Evolutionary conservation across 2,329 filamentous ascomycete species (phyloP).

Genomic region (Calonectria hongkongensis): DNA sequence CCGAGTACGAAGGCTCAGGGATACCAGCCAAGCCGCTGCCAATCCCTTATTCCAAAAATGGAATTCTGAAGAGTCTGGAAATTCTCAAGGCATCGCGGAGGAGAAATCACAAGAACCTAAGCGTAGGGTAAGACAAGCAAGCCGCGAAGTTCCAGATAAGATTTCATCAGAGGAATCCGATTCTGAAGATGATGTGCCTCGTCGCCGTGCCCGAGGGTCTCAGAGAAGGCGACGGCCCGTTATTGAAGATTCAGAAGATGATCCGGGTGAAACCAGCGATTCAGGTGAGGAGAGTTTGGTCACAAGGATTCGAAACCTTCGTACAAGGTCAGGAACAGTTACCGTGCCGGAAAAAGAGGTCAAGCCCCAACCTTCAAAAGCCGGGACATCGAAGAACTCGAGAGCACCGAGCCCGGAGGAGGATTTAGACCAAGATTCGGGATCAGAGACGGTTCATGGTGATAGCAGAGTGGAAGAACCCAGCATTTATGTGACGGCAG

Average conservation of each 20-base stretch:
- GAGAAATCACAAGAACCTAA: constrained; percentile 24
- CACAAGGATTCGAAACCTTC: constrained; percentile 49
- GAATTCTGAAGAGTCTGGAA: constrained; percentile 51
- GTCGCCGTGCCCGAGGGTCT: constrained; percentile 29
- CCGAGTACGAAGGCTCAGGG: constrained; percentile 58
- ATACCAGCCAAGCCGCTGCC: constrained; percentile 41
- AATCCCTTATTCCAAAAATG: constrained; percentile 60
- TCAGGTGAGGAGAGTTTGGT: constrained; percentile 47
- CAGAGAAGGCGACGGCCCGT: constrained; percentile 39
- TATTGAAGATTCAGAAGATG: constrained; percentile 50
- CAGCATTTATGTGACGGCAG: constrained; percentile 53
- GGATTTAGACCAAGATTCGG: constrained; percentile 40
- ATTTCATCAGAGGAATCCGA: constrained; percentile 10
- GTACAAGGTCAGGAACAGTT: constrained; percentile 23
- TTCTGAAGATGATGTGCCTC: constrained; percentile 41
- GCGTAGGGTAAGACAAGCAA: constrained; percentile 29
- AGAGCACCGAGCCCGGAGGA: constrained; percentile 37
- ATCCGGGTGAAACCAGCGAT: constrained; percentile 14
- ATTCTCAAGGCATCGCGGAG: constrained; percentile 7
- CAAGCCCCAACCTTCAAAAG: constrained; percentile 19
- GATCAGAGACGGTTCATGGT: constrained; percentile 33
- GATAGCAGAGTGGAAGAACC: constrained; percentile 47
- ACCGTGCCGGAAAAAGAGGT: not conserved
- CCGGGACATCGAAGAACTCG: constrained; percentile 21
- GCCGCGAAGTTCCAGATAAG: constrained; percentile 24